phyloP scores from a whole-genome alignment of 164 flowering plant species.

The Berberis vulgaris region DNA sequence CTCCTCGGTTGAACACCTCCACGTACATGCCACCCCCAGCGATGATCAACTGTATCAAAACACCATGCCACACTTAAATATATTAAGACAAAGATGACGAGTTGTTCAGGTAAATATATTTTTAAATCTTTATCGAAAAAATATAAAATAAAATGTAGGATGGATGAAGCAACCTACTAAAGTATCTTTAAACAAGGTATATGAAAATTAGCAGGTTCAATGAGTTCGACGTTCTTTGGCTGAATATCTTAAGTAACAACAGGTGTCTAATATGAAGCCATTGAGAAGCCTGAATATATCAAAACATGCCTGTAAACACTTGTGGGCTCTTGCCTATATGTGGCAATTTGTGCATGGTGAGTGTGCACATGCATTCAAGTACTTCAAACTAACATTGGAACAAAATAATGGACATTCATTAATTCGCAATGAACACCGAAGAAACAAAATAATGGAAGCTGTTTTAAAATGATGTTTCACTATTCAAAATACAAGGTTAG shows the following conservation, averaged over 20 bases:
- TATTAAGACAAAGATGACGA: not conserved
- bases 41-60: slow-evolving; percentile 62
- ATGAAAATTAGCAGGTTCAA: no score
- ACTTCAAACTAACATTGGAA: not conserved
- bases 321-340: not conserved
- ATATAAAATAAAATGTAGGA: not conserved
- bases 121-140: not conserved
- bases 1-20: slow-evolving; percentile 93
- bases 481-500: no score
- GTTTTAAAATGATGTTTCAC: no score
- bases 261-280: no score
- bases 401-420: no score
- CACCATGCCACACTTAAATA: not conserved
- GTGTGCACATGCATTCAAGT: not conserved
- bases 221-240: no score
- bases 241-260: no score
- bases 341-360: not conserved
- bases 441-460: no score
- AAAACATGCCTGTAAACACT: not conserved
- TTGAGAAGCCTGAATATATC: no score
- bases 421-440: no score
- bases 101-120: not conserved
- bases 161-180: not conserved
- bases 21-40: slow-evolving; percentile 98
- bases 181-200: no score